Evolutionary conservation across 305 asterid genomes (phyloP), one percentile per base, ranked within the genome.

Genomic region (Fraxinus floribunda): DNA sequence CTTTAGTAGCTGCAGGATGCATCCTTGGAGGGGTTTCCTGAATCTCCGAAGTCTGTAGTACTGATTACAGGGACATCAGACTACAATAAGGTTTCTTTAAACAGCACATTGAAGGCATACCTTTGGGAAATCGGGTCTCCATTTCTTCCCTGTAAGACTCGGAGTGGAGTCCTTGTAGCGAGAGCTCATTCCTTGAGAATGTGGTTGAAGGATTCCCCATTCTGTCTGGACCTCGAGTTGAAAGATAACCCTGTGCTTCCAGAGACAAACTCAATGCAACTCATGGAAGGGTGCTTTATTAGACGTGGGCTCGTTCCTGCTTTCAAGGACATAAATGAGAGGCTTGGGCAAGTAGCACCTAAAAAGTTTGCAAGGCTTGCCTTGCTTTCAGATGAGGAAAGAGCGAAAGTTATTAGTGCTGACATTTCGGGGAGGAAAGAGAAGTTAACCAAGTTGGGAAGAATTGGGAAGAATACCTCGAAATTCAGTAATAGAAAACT

Each of bases 51-150:
- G 74, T 94, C 98, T 0, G 97, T 95, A 15, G 97, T 93, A 49
- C 90, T 95, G 46, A 94, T 95, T 75, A 95, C 97, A 0, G 98
- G 99, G 77, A 89, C 91, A 38, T 90, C 98, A 78, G 95, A 90
- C 46, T 95, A 95, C 93, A 94, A 95, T 89, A 85, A 86, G 55
- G 93, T 95, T 62, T 95, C 97, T 13, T 73, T 95, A 35, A 90
- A 93, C 87, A 92, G 91, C 88, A 93, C 97, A 18, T 84, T 95
- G 64, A 95, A 92, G 84, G 97, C 97, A 30, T 92, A 80, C 88
- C 97, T 95, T 13, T 95, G 99, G 99, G 99, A 95, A 84, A 95
- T 94, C 97, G 98, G 98, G 26, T 95, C 99, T 80, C 99, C 99
- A 16, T 95, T 95, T 86, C 81, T 94, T 77, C 99, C 97, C 70